phyloP scores from a whole-genome alignment of 306 rosid species.

The Prunus persica region Prunus_persica_NCBIv2 NC_034016.1:21647501-21648000 shows the following conservation, averaged over 20 bases:
- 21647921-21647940: neutral
- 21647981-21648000: no score
- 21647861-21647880: neutral
- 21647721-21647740: neutral
- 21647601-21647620: neutral
- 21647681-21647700: neutral
- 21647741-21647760: neutral
- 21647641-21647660: neutral
- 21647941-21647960: neutral
- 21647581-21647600: slow-evolving; percentile 22
- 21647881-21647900: neutral
- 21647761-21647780: neutral
- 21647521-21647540: no score
- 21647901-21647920: slow-evolving; percentile 1
- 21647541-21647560: slow-evolving; percentile 36
- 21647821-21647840: neutral
- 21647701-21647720: neutral
- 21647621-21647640: slow-evolving; percentile 5
- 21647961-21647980: no score
- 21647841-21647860: neutral
- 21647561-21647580: slow-evolving; percentile 32
- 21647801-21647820: neutral
- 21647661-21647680: neutral
- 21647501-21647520: no score
- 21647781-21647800: neutral